Percentiles rank a stretch among this genome's conserved stretches.
phyloP scores from a whole-genome alignment of 2,329 filamentous ascomycete species.

The Ophiostoma pallidulum region DNA sequence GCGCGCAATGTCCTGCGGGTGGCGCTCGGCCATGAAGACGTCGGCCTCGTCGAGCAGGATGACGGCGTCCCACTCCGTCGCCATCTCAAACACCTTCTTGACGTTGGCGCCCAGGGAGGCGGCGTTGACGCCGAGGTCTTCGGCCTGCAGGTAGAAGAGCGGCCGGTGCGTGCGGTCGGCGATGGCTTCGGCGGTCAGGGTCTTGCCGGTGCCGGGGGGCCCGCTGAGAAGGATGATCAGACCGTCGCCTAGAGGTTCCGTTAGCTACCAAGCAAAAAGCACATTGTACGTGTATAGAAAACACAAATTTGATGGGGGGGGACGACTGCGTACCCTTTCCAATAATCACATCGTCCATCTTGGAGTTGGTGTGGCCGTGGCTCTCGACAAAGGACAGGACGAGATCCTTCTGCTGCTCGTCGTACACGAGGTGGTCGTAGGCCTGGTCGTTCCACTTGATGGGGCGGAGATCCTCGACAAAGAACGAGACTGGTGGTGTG shows the following conservation, averaged over 20 bases:
- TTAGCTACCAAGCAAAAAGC: conserved; percentile 1
- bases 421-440: conserved; percentile 37
- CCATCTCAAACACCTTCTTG: conserved; percentile 37
- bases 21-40: conserved; percentile 40
- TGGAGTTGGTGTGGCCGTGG: conserved; percentile 23
- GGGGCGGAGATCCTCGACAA: conserved; percentile 32
- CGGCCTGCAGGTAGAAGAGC: conserved; percentile 35
- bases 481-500: conserved; percentile 22
- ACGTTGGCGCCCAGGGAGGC: conserved; percentile 35
- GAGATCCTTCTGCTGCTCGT: conserved; percentile 37
- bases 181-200: conserved; percentile 30
- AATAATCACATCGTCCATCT: conserved; percentile 30
- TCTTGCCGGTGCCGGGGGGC: conserved; percentile 38
- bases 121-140: conserved; percentile 37
- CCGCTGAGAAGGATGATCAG: conserved; percentile 30
- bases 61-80: conserved; percentile 40
- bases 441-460: conserved; percentile 37
- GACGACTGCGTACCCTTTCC: conserved; percentile 27
- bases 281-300: too few relatives aligned
- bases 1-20: conserved; percentile 34
- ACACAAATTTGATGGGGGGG: too few relatives aligned
- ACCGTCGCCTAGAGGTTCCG: conserved; percentile 22
- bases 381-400: conserved; percentile 39
- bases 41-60: conserved; percentile 44
- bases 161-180: conserved; percentile 34